These are phyloP conservation scores for Mycosphaerella arachidis DNA, from an alignment of 2,329 filamentous ascomycete species.

Conservation along the genomic window DNA sequence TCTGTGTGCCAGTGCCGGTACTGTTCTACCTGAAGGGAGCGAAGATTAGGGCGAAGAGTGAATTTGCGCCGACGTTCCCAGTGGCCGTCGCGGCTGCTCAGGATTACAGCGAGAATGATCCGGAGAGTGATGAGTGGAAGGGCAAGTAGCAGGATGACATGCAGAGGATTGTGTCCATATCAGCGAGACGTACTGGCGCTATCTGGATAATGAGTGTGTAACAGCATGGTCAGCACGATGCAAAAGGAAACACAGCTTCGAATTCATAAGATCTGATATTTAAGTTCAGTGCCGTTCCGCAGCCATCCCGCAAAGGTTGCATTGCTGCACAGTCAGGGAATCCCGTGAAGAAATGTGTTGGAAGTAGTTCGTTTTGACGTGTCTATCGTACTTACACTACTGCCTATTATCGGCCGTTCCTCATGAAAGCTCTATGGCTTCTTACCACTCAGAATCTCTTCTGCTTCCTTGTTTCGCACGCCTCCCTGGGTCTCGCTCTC, in stretches of 20 bases:
- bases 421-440: slow-evolving; percentile 11
- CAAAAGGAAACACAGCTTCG: background rate
- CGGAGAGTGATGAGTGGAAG: background rate
- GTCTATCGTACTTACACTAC: background rate
- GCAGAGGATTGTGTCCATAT: too few relatives aligned
- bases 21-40: slow-evolving; percentile 41
- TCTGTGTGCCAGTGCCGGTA: slow-evolving; percentile 43
- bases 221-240: background rate
- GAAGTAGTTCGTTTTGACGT: background rate
- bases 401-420: background rate
- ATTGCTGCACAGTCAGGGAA: too few relatives aligned
- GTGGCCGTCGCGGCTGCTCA: slow-evolving; percentile 13
- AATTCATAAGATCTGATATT: background rate
- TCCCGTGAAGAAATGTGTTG: background rate
- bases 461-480: slow-evolving; percentile 43
- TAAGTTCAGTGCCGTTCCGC: background rate
- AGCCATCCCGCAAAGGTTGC: background rate
- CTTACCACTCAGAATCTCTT: slow-evolving; percentile 38
- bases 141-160: background rate
- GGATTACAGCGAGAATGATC: slow-evolving; percentile 12
- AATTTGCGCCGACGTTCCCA: slow-evolving; percentile 34
- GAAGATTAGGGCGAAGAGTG: slow-evolving; percentile 39
- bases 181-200: too few relatives aligned
- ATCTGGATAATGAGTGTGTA: background rate
- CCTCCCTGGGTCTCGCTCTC: slow-evolving; percentile 40